Evolutionary conservation across 2,329 filamentous ascomycete genomes (phyloP).

Genomic region (Teratosphaeria viscida): DNA sequence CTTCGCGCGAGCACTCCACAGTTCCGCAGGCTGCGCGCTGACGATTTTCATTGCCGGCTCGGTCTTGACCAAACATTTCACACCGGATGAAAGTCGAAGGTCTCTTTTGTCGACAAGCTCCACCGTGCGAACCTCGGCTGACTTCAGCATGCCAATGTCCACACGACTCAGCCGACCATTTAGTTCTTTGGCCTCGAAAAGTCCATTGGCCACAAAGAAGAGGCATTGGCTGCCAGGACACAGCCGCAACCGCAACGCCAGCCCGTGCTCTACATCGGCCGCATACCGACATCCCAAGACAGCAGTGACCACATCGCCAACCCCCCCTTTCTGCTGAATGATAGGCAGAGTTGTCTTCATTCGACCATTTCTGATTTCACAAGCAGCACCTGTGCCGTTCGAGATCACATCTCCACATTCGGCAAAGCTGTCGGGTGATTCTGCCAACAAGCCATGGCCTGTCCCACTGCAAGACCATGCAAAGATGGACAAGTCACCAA

Average conservation of each 20-base stretch:
- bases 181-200: neutral
- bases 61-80: neutral
- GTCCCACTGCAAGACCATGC: slow-evolving; percentile 6
- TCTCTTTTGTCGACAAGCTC: neutral
- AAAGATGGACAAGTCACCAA: slow-evolving; percentile 16
- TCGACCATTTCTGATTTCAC: neutral
- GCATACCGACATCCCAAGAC: neutral
- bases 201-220: neutral
- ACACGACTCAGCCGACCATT: neutral
- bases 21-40: neutral
- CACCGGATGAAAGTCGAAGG: neutral
- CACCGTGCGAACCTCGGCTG: neutral
- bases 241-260: neutral
- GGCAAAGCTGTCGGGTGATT: neutral
- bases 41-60: neutral
- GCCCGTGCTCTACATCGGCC: neutral
- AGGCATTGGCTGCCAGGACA: neutral
- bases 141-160: neutral
- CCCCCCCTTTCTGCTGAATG: neutral
- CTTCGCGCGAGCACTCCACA: neutral
- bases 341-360: slow-evolving; percentile 1
- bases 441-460: neutral
- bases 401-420: neutral
- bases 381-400: neutral
- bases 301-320: neutral